Evolutionary conservation across 2,329 filamentous ascomycete species (phyloP), one percentile per base, ranked within the genome.

Genomic region (Verticillium albo-atrum): DNA sequence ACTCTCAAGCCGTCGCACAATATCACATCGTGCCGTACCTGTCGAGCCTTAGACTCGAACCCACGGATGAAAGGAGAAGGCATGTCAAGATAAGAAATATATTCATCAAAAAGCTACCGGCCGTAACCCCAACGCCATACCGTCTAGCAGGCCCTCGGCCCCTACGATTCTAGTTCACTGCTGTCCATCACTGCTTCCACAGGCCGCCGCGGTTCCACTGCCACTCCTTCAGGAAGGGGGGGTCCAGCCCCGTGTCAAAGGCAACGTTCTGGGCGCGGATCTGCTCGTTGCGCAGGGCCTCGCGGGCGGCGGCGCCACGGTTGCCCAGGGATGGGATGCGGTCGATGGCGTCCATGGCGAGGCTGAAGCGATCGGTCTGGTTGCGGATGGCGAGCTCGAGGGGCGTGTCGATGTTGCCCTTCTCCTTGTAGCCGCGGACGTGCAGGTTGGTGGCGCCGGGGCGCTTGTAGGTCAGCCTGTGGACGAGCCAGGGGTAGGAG

Each of bases 341-440:
- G 67, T 92, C 89, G 60, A 93, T 89, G 15, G 89, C 90, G 67
- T 89, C 85, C 62, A 93, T 91, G 10, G 90, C 89, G 37, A 93
- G 75, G 65, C 86, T 90, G 76, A 89, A 93, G 28, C 90, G 82
- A 74, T 93, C 90, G 0, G 89, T 90, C 67, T 88, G 81, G 74
- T 93, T 93, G 61, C 89, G 82, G 69, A 92, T 90, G 28, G 89
- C 89, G 63, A 93, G 77, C 74, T 92, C 89, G 23, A 92, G 84
- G 1, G 89, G 90, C 0, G 90, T 92, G 70, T 93, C 89, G 66
- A 92, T 92, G 71, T 92, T 93, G 54, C 90, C 90, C 81, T 93
- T 92, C 78, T 93, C 89, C 68, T 83, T 87, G 78, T 92, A 93
- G 1, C 90, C 90, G 32, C 87, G 81, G n/a, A 93, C 90, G 67